Base-by-base conservation (phyloP, 2,329 filamentous ascomycete genomes). In the Thyridium curvatum region DNA sequence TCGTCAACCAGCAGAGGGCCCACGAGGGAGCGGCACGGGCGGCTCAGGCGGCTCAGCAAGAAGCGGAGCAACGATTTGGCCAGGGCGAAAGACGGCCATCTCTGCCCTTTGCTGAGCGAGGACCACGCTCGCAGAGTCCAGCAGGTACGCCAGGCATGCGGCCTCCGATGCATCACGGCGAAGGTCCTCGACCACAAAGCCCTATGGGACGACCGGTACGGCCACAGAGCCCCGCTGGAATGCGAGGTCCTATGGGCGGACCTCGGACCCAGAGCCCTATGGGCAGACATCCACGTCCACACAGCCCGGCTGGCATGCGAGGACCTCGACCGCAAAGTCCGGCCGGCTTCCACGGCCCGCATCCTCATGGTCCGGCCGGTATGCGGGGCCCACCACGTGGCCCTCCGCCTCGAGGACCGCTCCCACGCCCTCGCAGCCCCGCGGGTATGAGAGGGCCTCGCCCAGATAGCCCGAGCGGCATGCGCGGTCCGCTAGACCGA, bases 1-100 rank as follows among this genome's bases (percentile, higher is more conserved):
- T 60, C 31, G 37, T 60, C 30, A 48, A 46, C 13, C 53, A 53
- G 8, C 55, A 58, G 42, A 41, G 45, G 34, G 41, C 14, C 6
- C 21, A 26, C 21, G 21, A 26, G 10, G 21, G 21, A 26, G 21
- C 21, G 6, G 21, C 21, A 6, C 21, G 21, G 6, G 21, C 21
- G 10, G 21, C 21, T 26, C 21, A 26, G 10, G 21, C 6, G 21
- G 21, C 21, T 26, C 21, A 26, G 10, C 21, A 26, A 10, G 6
- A 26, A 26, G 21, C 21, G 21, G 21, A 26, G 21, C 21, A 26
- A 26, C 21, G 10, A 10, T 26, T 26, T 26, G 6, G 6, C 6
- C 21, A 26, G 21, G 10, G 21, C 21, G 21, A 26, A 26, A 26
- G 21, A 26, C 21, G 21, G 21, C 21, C 21, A 10, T 26, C 21